Evolutionary conservation across 306 rosid genomes (phyloP), one percentile per base, ranked within the genome.

Genomic region (Malus orientalis): DNA sequence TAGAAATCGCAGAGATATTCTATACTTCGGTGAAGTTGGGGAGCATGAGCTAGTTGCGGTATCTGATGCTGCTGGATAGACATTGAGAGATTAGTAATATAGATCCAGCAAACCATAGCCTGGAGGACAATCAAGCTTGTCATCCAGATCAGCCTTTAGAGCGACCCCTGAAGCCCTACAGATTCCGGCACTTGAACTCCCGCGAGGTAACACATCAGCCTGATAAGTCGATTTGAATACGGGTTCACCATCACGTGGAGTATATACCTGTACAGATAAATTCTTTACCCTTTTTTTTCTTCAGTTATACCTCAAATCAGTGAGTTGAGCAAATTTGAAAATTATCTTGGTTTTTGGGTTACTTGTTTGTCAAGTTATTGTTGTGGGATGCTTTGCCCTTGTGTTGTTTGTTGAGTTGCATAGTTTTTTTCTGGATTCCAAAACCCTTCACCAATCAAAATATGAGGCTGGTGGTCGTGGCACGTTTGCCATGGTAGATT

Each of bases 261-360:
- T 82, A 70, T 81, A 80, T 86, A 84, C 63, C 38, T 89, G 97
- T 89, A 87, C 82, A 89, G 85, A 83, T 54, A 62, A 76, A 76
- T 83, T 58, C 59, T 75, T 71, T 23, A 12, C 62, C 36, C 8
- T 73, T 59, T 36, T 29, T n/a, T 32, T 75, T 32, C 29, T 23
- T 36, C 62, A 9, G 25, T 58, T 58, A n/a, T 11, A 58, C 62
- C 29, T 58, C 27, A 58, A n/a, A 58, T 58, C 29, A n/a, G 23
- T n/a, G 14, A 3, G 78, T 49, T 47, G 32, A 13, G 70, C 38
- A 23, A 47, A 30, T 74, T 62, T 30, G 78, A 74, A 62, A 44
- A 62, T 29, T 47, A 51, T 30, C 19, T 64, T 62, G 36, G 55
- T 16, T 51, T 51, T 51, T 40, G 8, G 55, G 55, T 25, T 59